These are phyloP conservation scores for Dioscorea dumetorum DNA, from an alignment of 106 monocot species.

Conservation along the genomic window DNA sequence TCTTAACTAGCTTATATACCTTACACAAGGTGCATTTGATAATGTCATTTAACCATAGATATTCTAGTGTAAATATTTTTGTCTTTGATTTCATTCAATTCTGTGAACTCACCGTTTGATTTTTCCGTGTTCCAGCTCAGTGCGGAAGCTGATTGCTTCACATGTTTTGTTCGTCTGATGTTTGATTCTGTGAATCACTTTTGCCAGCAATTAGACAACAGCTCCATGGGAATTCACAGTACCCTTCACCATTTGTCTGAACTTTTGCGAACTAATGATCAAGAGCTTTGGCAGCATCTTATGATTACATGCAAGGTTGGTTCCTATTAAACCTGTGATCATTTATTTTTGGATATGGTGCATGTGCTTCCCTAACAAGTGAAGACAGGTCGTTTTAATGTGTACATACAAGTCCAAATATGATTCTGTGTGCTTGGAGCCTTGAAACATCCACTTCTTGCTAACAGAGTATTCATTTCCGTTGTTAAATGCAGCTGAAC, in stretches of 20 bases:
- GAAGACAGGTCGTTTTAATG: no score
- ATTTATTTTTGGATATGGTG: no score
- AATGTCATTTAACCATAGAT: no score
- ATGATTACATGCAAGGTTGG: slow-evolving; percentile 14
- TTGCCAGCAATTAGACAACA: slow-evolving; percentile 26
- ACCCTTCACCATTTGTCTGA: slow-evolving; percentile 21
- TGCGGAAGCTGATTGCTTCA: slow-evolving; percentile 33
- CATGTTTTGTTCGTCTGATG: slow-evolving; percentile 19
- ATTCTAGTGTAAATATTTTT: no score
- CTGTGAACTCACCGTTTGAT: background rate
- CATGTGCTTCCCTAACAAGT: no score
- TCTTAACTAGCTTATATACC: no score
- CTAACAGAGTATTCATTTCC: no score
- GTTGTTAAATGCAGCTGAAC: slow-evolving; percentile 12
- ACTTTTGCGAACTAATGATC: slow-evolving; percentile 19
- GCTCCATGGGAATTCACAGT: slow-evolving; percentile 20
- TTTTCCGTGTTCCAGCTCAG: slow-evolving; percentile 13
- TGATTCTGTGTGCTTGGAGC: no score
- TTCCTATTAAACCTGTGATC: no score
- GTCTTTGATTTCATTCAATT: background rate
- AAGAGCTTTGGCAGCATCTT: slow-evolving; percentile 31
- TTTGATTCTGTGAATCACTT: slow-evolving; percentile 26
- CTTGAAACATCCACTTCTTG: no score
- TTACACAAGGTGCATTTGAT: no score
- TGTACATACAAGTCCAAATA: no score